Base-by-base conservation (phyloP, 495 filamentous ascomycete species). In the Penicillium flavigenum region DNA sequence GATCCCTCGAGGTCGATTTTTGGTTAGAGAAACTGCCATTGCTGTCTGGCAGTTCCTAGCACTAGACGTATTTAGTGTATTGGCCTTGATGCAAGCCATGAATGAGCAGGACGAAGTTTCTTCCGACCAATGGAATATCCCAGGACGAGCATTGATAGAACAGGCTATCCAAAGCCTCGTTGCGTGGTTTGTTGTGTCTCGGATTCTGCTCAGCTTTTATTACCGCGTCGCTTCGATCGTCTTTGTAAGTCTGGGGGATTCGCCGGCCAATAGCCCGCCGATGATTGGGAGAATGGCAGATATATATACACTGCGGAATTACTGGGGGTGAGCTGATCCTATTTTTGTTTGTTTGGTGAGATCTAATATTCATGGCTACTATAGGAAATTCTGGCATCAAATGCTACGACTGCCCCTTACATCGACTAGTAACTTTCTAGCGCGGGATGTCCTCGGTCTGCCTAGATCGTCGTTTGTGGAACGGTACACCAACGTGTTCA, bases 341-440 rank as follows among this genome's bases (percentile, higher is more conserved):
- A 42, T 46, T 48, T 32, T 24, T 4, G 5, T 10, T 10, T 1
- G 3, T 7, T 11, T 20, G 24, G 16, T 17, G 9, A 2, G 36
- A 14, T 16, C 19, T 29, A 17, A 46, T 42, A 34, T 20, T 14
- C 5, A 19, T 41, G 20, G 20, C 20, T 20, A 20, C 20, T 43
- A 63, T 50, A 76, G 73, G 4, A 69, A 64, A 48, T 77, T 74
- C 61, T 79, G 76, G 76, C 74, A 79, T 52, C 69, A 74, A 48
- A 59, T 67, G 29, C 38, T 74, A 16, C 71, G 72, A 24, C 56
- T 65, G 49, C 64, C 64, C 7, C 56, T 76, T 29, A 67, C 67
- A 0, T 57, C 56, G 12, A 26, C 62, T 2, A 62, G 71, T 44
- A 67, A 62, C 17, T 75, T 65, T 38, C 45, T 67, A 20, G 50